These are phyloP conservation scores for Metschnikowia cerradonensis DNA, from an alignment of 805 yeast species.

Conservation along the genomic window DNA sequence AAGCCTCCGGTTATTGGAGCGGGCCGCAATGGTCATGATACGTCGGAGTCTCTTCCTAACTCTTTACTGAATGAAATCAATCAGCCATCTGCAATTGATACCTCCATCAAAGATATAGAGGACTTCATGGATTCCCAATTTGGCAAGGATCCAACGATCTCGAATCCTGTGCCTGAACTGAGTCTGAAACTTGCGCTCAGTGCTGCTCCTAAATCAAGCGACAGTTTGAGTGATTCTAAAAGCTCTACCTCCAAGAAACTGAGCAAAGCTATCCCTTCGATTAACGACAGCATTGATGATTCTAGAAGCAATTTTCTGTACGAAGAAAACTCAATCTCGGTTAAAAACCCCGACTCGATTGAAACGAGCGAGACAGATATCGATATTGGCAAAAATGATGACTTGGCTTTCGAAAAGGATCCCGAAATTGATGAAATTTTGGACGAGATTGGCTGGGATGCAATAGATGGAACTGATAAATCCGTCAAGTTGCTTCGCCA, in stretches of 20 bases:
- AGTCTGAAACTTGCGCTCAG: not conserved
- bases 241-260: slow-evolving; percentile 2
- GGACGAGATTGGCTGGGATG: slow-evolving; percentile 75
- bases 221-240: slow-evolving; percentile 6
- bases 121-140: slow-evolving; percentile 36
- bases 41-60: slow-evolving; percentile 6
- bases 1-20: not conserved
- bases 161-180: not conserved
- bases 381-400: slow-evolving; percentile 1
- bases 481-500: slow-evolving; percentile 54
- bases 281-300: slow-evolving; percentile 1
- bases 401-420: slow-evolving; percentile 26
- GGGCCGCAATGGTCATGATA: not conserved
- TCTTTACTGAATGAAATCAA: slow-evolving; percentile 2
- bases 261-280: not conserved
- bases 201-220: not conserved
- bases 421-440: slow-evolving; percentile 60
- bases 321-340: slow-evolving; percentile 4
- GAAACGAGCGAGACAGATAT: not conserved
- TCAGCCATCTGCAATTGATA: slow-evolving; percentile 21
- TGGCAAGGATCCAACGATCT: slow-evolving; percentile 4
- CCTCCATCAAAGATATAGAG: slow-evolving; percentile 39
- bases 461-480: slow-evolving; percentile 57
- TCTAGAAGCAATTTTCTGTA: slow-evolving; percentile 7
- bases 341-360: not conserved